These are phyloP conservation scores for Pseudogymnoascus sp. DNA, from an alignment of 2,329 filamentous ascomycete species.

Conservation along the genomic window DNA sequence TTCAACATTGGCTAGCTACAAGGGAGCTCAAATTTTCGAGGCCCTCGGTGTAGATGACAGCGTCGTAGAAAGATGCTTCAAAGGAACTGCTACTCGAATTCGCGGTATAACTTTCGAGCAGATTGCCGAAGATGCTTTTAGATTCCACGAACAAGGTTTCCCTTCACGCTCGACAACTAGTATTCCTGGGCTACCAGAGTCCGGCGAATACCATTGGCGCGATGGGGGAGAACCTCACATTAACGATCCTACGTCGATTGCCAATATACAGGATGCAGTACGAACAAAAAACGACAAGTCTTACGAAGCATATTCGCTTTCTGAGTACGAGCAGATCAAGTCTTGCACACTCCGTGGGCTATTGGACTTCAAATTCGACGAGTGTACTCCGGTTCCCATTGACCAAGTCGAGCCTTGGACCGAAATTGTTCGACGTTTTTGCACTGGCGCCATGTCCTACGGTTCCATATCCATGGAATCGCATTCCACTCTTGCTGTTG, in stretches of 20 bases:
- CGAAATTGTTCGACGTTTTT: slow-evolving; percentile 92
- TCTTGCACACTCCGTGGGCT: slow-evolving; percentile 89
- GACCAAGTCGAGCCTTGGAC: slow-evolving; percentile 98
- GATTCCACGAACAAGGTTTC: slow-evolving; percentile 89
- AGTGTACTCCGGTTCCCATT: slow-evolving; percentile 75
- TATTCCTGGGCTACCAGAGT: slow-evolving; percentile 76
- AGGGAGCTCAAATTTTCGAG: slow-evolving; percentile 96
- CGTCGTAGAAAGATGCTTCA: slow-evolving; percentile 91
- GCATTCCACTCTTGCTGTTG: slow-evolving; percentile 88
- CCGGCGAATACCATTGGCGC: slow-evolving; percentile 97
- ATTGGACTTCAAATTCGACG: slow-evolving; percentile 93
- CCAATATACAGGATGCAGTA: slow-evolving; percentile 94
- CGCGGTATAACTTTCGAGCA: slow-evolving; percentile 88
- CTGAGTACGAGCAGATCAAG: slow-evolving; percentile 95
- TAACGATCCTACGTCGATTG: slow-evolving; percentile 90
- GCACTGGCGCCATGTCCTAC: slow-evolving; percentile 97
- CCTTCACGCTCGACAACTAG: slow-evolving; percentile 69
- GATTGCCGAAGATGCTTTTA: slow-evolving; percentile 89
- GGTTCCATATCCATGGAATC: slow-evolving; percentile 98
- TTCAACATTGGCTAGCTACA: slow-evolving; percentile 90
- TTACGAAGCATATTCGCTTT: slow-evolving; percentile 89
- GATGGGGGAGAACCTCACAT: slow-evolving; percentile 92
- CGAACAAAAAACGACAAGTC: slow-evolving; percentile 98
- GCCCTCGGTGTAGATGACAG: slow-evolving; percentile 86
- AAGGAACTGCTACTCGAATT: slow-evolving; percentile 87